A percentile compares a stretch with the other conserved stretches of the same genome.
Evolutionary conservation across 2,329 filamentous ascomycete genomes (phyloP).

Genomic region (Escovopsis sp.): DNA sequence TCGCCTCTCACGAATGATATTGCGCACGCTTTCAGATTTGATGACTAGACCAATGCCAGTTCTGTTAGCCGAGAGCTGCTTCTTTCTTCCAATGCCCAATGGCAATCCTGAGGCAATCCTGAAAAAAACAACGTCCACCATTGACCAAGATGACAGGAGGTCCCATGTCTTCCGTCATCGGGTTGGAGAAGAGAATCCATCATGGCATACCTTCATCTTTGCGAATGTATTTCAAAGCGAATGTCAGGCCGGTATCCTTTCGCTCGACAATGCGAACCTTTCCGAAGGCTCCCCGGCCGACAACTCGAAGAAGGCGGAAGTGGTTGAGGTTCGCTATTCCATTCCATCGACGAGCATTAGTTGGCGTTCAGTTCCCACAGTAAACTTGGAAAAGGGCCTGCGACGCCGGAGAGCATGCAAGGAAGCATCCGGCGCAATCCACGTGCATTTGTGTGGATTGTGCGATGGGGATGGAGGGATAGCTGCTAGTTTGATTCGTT

Average conservation of each 20-base stretch:
- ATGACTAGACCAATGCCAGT: conserved; percentile 49
- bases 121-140: background rate
- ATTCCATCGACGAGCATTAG: conserved; percentile 1
- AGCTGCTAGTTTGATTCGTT: conserved; percentile 1
- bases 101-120: background rate
- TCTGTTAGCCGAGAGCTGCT: conserved; percentile 10
- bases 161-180: background rate
- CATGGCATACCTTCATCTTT: conserved; percentile 77
- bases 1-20: conserved; percentile 91
- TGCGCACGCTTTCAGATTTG: conserved; percentile 91
- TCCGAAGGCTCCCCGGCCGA: conserved; percentile 94
- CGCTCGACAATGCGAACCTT: conserved; percentile 98
- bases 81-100: background rate
- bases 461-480: conserved; percentile 5
- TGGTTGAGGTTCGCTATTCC: conserved; percentile 82
- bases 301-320: conserved; percentile 86
- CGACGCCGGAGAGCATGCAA: background rate
- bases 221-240: conserved; percentile 94
- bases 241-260: conserved; percentile 86
- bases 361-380: background rate
- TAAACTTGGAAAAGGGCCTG: background rate
- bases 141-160: background rate
- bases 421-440: conserved; percentile 1
- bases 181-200: conserved; percentile 1
- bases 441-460: conserved; percentile 5